phyloP scores from a whole-genome alignment of 768 basidiomycete genomes.

The Calocybe cyanea region DNA sequence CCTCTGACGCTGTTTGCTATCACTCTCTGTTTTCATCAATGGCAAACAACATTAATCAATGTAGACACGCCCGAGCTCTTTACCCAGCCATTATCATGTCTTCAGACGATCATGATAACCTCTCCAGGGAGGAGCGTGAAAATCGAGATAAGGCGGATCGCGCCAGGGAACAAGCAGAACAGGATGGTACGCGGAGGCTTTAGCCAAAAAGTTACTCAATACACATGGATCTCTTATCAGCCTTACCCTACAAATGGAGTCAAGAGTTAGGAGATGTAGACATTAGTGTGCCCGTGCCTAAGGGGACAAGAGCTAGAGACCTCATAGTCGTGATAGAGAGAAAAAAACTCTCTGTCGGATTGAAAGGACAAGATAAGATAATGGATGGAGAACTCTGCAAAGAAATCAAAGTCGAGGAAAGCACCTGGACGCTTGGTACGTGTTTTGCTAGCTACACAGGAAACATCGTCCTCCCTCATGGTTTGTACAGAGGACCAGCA shows the following conservation, averaged over 20 bases:
- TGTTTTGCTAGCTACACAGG: slow-evolving; percentile 12
- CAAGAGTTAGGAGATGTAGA: slow-evolving; percentile 90
- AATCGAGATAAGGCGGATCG: slow-evolving; percentile 64
- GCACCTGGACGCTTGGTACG: slow-evolving; percentile 92
- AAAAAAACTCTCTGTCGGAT: slow-evolving; percentile 75
- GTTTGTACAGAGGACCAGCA: slow-evolving; percentile 80
- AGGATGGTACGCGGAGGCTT: slow-evolving; percentile 61
- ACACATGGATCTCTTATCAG: slow-evolving; percentile 36
- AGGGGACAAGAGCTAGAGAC: slow-evolving; percentile 80
- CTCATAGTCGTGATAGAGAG: slow-evolving; percentile 73
- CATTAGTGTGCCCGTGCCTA: slow-evolving; percentile 76
- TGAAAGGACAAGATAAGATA: slow-evolving; percentile 85
- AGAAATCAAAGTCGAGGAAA: slow-evolving; percentile 94
- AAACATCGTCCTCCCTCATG: background rate
- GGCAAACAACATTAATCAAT: too few species aligned
- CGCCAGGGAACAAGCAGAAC: slow-evolving; percentile 71
- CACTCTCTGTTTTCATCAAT: too few species aligned
- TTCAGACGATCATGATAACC: slow-evolving; percentile 65
- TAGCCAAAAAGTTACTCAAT: slow-evolving; percentile 16
- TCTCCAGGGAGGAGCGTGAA: slow-evolving; percentile 74
- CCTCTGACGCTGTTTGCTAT: too few species aligned
- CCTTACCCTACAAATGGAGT: slow-evolving; percentile 87
- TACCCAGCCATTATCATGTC: slow-evolving; percentile 14
- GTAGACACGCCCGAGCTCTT: background rate
- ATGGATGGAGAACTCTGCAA: slow-evolving; percentile 88